Base-by-base conservation (phyloP, 768 basidiomycete genomes). In the Leccinum boreale region DNA sequence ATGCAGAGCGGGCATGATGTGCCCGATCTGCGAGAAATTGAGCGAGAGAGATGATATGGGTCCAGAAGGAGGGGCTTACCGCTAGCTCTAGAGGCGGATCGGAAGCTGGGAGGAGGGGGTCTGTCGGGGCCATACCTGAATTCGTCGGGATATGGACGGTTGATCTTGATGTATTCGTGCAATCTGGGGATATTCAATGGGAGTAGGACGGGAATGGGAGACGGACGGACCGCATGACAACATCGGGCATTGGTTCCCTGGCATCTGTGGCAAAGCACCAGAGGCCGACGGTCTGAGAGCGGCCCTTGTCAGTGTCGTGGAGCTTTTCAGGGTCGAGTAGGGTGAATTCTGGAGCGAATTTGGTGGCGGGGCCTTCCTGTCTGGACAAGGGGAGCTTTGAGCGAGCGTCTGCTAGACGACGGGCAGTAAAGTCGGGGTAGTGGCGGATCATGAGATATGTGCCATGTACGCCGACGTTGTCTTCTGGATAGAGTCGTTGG, bases 201-300 rank as follows among this genome's bases (percentile, higher is more conserved):
- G 14, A 6, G 29, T 11, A n/a, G 1, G n/a, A 14, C n/a, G 36
- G 26, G 7, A 33, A 23, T 29, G 3, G 29, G 33, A 28, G 51
- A 33, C 31, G n/a, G 8, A 72, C 78, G 51, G 60, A 86, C 88
- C 87, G 81, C 67, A 80, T 74, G 75, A 91, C 81, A 46, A 89
- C 87, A 56, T 88, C 83, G 51, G 82, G 81, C 74, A 92, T 78
- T 23, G 86, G 82, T 67, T 90, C 89, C 42, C 89, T 79, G 19
- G 84, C 81, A 49, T 85, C 85, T 7, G 83, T 83, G 7, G 84
- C 78, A 64, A 85, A 83, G 72, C 85, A 87, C 91, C 90, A 93
- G 10, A 92, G 73, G 15, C 89, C 88, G 57, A 90, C 79, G 1
- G 83, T 87, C 47, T 76, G 76, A 2, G 80, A 74, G 23, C 70